Evolutionary conservation across 495 filamentous ascomycete species (phyloP).

Genomic region (Hyaloscypha finlandica): DNA sequence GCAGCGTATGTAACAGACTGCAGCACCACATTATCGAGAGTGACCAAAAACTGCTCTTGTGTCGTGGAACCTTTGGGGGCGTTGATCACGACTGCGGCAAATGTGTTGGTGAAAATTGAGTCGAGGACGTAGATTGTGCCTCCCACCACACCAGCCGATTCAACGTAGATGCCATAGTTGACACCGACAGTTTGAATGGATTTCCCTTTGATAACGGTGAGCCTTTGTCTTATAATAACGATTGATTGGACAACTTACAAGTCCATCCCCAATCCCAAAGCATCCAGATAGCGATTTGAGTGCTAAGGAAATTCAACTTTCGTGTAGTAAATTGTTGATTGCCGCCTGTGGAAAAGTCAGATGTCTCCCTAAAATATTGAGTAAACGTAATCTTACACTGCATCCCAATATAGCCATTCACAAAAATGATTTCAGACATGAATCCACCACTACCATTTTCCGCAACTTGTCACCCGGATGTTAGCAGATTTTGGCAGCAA

Average conservation of each 20-base stretch:
- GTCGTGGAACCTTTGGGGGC: conserved; percentile 5
- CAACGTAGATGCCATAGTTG: neutral
- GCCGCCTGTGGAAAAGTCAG: conserved; percentile 30
- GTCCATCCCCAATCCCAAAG: conserved; percentile 45
- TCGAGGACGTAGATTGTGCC: conserved; percentile 41
- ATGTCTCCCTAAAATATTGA: conserved; percentile 10
- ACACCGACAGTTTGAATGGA: neutral
- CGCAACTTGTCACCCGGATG: conserved; percentile 26
- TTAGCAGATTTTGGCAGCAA: neutral
- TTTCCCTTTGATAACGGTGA: neutral
- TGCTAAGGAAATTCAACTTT: neutral
- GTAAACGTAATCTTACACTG: conserved; percentile 17
- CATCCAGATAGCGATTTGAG: conserved; percentile 46
- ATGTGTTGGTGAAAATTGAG: conserved; percentile 45
- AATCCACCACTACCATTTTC: conserved; percentile 47
- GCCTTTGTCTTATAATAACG: conserved; percentile 41
- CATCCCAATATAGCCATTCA: conserved; percentile 19
- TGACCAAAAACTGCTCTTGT: neutral
- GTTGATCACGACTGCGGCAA: neutral
- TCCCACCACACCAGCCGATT: neutral
- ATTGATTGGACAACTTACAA: conserved; percentile 30
- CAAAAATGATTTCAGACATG: conserved; percentile 31
- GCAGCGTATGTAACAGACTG: neutral
- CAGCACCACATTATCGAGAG: neutral
- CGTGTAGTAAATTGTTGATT: conserved; percentile 19